Base-by-base conservation (phyloP, 768 basidiomycete genomes). In the Hericium erinaceus region DNA sequence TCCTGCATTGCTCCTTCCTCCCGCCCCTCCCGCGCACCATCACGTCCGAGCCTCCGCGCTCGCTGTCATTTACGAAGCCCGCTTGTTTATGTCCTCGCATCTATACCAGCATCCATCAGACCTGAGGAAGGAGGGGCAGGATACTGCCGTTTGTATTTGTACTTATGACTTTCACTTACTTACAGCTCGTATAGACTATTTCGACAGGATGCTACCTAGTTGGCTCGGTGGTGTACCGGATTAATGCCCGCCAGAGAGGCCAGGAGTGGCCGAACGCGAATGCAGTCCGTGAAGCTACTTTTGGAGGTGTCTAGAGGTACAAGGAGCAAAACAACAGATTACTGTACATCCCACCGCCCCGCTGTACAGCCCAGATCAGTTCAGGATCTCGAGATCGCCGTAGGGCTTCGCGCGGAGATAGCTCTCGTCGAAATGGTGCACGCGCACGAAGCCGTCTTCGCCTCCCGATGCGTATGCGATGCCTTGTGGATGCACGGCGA, bases 401-500 rank as follows among this genome's bases (percentile, higher is more conserved):
- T 94, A 98, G 11, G 94, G 92, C 75, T 87, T 85, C 48, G 89
- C 81, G 62, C 81, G 89, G 80, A 90, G 95, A 72, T 97, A 98
- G 51, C 85, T 89, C 60, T 97, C 94, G 68, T 99, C 95, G 67
- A 88, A 97, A 72, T 92, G 88, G 69, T 93, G 90, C 58, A 93
- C 85, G 39, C 92, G 86, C 20, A 93, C 82, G 70, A 90, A 98
- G 48, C 95, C 95, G 67, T 98, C 97, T 74, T 99, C 97, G 68
- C 93, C 88, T 52, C 97, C 97, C 0, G 93, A 95, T 13, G 95
- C 91, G 69, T 94, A 99, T 44, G 79, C 80, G 38, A 83, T 89
- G 18, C 95, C 94, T 48, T 81, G 77, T 12, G 97, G 95, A 66
- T 97, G 92, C 1, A 94, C 85, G 37, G 95, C 95, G 60, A 99